Conservation (phyloP, 257 asterid species). For the Gentiana macrophylla region DNA sequence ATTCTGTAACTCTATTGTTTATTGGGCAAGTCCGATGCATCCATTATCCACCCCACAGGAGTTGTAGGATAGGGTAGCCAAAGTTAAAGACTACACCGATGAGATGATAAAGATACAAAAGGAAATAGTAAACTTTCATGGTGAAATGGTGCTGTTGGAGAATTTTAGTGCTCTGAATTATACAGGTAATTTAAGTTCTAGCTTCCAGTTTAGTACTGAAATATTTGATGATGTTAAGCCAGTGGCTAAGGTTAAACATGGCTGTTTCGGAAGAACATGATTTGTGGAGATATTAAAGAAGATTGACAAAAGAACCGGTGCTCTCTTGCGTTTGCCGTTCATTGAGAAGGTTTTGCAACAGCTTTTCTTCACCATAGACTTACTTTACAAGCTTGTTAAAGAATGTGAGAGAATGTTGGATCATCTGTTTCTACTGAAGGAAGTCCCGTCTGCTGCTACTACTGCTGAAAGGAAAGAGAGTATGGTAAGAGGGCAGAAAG, state of each 20-base stretch:
- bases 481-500: slow-evolving; percentile 35
- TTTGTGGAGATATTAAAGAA: slow-evolving; percentile 83
- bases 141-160: slow-evolving; percentile 94
- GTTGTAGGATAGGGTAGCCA: slow-evolving; percentile 65
- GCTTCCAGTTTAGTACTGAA: background rate
- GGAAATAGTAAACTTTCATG: slow-evolving; percentile 88
- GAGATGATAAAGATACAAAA: slow-evolving; percentile 57
- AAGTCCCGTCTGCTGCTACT: slow-evolving; percentile 36
- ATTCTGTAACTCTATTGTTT: background rate
- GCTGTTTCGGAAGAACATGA: slow-evolving; percentile 27
- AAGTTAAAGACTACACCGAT: slow-evolving; percentile 42
- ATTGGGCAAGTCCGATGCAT: too few species aligned
- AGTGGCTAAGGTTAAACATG: too few species aligned
- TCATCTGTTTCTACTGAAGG: slow-evolving; percentile 38
- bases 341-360: slow-evolving; percentile 85
- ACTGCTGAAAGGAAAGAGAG: slow-evolving; percentile 18
- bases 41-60: slow-evolving; percentile 34
- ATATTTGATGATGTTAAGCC: background rate
- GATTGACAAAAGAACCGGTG: slow-evolving; percentile 88
- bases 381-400: slow-evolving; percentile 79
- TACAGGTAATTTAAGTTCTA: slow-evolving; percentile 38
- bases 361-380: slow-evolving; percentile 81
- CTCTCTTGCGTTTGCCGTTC: slow-evolving; percentile 85
- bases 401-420: slow-evolving; percentile 87
- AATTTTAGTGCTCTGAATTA: slow-evolving; percentile 90